Evolutionary conservation across 2,329 filamentous ascomycete genomes (phyloP).

Genomic region (Ascosphaera apis): DNA sequence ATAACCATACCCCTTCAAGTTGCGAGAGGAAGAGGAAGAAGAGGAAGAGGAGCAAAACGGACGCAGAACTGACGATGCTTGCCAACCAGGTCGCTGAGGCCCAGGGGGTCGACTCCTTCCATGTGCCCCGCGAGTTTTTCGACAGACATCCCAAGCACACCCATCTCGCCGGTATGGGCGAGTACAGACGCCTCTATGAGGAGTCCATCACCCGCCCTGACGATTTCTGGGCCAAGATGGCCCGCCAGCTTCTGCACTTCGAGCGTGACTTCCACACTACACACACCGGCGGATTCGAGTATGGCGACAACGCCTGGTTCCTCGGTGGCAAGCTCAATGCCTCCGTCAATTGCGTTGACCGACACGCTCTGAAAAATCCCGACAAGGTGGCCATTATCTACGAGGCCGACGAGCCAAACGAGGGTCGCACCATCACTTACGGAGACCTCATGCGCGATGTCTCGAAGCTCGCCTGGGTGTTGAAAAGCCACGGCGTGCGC

Average conservation of each 20-base stretch:
- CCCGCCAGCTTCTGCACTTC: slow-evolving; percentile 78
- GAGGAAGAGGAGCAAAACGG: too few relatives aligned
- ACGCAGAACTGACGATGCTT: background rate
- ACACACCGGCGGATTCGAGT: slow-evolving; percentile 46
- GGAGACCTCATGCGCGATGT: slow-evolving; percentile 83
- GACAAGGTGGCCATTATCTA: slow-evolving; percentile 93
- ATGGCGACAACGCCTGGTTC: slow-evolving; percentile 87
- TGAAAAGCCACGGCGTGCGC: slow-evolving; percentile 87
- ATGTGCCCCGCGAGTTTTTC: slow-evolving; percentile 33
- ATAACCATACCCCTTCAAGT: background rate
- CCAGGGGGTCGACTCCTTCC: slow-evolving; percentile 26
- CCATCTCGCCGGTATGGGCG: slow-evolving; percentile 34
- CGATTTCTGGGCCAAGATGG: slow-evolving; percentile 71
- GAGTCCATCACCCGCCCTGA: slow-evolving; percentile 78
- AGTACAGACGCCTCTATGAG: slow-evolving; percentile 42
- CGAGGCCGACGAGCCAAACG: slow-evolving; percentile 74
- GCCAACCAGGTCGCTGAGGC: slow-evolving; percentile 19
- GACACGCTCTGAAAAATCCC: slow-evolving; percentile 86
- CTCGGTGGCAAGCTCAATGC: slow-evolving; percentile 83
- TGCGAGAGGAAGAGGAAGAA: too few relatives aligned
- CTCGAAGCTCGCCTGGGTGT: slow-evolving; percentile 60
- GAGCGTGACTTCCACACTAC: slow-evolving; percentile 81
- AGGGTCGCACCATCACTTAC: slow-evolving; percentile 81
- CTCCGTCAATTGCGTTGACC: slow-evolving; percentile 91
- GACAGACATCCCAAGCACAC: slow-evolving; percentile 37